Conservation (phyloP, 352 stramenopile species). For the Phytophthora sp. region DNA sequence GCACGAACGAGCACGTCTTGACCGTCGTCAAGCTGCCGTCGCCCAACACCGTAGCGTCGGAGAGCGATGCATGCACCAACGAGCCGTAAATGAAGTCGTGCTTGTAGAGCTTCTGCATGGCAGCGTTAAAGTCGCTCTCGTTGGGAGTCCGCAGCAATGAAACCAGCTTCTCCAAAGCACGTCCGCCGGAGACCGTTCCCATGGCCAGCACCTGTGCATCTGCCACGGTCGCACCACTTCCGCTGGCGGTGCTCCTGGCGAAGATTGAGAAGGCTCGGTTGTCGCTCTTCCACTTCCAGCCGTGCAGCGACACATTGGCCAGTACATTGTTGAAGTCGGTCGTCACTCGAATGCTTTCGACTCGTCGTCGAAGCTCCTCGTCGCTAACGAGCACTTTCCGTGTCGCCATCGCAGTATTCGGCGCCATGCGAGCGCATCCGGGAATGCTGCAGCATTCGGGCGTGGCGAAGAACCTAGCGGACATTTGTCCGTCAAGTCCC, state of each 20-base stretch:
- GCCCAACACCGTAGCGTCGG: background rate
- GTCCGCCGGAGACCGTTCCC: slow-evolving; percentile 31
- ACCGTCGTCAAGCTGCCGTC: slow-evolving; percentile 28
- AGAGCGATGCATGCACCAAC: slow-evolving; percentile 33
- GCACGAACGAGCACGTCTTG: slow-evolving; percentile 44
- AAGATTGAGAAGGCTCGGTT: slow-evolving; percentile 37
- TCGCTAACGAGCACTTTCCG: slow-evolving; percentile 36
- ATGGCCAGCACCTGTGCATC: slow-evolving; percentile 35
- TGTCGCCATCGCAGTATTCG: background rate
- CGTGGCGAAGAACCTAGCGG: slow-evolving; percentile 6
- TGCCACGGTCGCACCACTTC: slow-evolving; percentile 12
- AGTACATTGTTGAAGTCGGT: slow-evolving; percentile 34
- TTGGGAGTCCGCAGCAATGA: slow-evolving; percentile 27
- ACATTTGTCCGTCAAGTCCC: slow-evolving; percentile 9
- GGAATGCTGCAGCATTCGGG: slow-evolving; percentile 17
- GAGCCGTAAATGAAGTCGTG: slow-evolving; percentile 56
- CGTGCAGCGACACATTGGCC: slow-evolving; percentile 32
- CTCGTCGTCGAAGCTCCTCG: slow-evolving; percentile 33
- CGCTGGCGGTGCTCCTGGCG: slow-evolving; percentile 14
- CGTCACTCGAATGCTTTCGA: slow-evolving; percentile 24
- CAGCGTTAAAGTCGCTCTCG: slow-evolving; percentile 42
- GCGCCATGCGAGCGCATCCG: slow-evolving; percentile 5
- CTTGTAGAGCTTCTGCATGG: slow-evolving; percentile 51
- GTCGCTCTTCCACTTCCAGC: slow-evolving; percentile 46
- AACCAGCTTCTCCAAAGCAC: slow-evolving; percentile 27